phyloP scores from a whole-genome alignment of 805 yeast genomes.

The Sungouiella blattae region DNA sequence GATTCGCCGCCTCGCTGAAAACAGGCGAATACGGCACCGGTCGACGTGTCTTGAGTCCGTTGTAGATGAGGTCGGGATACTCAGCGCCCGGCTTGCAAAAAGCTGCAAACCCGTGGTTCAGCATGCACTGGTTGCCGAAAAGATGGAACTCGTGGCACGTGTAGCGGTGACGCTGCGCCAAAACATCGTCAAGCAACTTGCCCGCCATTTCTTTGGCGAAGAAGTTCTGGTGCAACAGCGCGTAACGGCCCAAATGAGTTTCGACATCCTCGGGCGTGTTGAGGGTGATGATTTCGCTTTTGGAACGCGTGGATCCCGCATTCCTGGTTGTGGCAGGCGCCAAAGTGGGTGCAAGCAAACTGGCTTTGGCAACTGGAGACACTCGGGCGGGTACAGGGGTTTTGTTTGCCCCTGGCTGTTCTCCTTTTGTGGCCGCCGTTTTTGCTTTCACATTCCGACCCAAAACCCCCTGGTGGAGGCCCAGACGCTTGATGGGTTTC shows the following conservation, averaged over 20 bases:
- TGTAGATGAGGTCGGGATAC: slow-evolving; percentile 28
- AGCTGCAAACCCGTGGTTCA: slow-evolving; percentile 49
- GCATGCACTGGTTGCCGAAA: slow-evolving; percentile 57
- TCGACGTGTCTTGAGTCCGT: slow-evolving; percentile 35
- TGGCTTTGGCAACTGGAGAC: background rate
- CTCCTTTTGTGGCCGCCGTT: background rate
- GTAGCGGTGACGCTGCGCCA: slow-evolving; percentile 40
- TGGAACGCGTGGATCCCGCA: background rate
- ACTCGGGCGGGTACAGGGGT: too few relatives aligned
- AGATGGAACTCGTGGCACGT: slow-evolving; percentile 49
- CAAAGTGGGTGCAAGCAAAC: background rate
- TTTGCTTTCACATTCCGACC: background rate
- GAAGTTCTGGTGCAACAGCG: slow-evolving; percentile 47
- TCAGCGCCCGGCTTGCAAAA: slow-evolving; percentile 16
- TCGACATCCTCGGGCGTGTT: slow-evolving; percentile 52
- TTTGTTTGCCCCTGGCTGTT: background rate
- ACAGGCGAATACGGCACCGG: slow-evolving; percentile 34
- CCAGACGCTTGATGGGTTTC: slow-evolving; percentile 12
- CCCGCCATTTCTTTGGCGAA: slow-evolving; percentile 51
- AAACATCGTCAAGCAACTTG: slow-evolving; percentile 37
- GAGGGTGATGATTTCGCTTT: slow-evolving; percentile 26
- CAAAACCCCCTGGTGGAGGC: slow-evolving; percentile 12
- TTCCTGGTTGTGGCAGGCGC: background rate
- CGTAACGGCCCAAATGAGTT: slow-evolving; percentile 43
- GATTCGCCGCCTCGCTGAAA: slow-evolving; percentile 37